Evolutionary conservation across 352 stramenopile species (phyloP).

Genomic region (Pythium inflatum): DNA sequence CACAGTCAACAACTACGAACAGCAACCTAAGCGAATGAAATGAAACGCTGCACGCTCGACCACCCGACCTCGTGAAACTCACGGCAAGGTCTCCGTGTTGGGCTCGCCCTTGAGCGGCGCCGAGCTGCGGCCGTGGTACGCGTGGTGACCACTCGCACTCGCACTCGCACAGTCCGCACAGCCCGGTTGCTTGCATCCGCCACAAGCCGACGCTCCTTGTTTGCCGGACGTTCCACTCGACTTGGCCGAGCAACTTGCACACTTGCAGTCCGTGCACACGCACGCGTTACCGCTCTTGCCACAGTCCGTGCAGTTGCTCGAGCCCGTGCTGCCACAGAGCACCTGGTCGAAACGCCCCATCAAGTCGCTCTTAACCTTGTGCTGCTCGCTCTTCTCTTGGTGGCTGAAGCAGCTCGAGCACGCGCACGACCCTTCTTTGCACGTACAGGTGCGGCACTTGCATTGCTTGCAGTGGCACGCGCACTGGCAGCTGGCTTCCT

Average conservation of each 20-base stretch:
- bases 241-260: slow-evolving; percentile 36
- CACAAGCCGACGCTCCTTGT: slow-evolving; percentile 1
- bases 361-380: slow-evolving; percentile 5
- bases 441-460: slow-evolving; percentile 30
- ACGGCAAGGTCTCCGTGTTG: slow-evolving; percentile 23
- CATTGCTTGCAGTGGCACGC: slow-evolving; percentile 43
- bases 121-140: slow-evolving; percentile 25
- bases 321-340: slow-evolving; percentile 6
- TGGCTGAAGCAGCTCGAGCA: slow-evolving; percentile 40
- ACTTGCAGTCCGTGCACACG: slow-evolving; percentile 43
- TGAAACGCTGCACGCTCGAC: too few relatives aligned
- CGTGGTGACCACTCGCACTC: background rate
- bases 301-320: slow-evolving; percentile 27
- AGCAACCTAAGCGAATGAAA: too few relatives aligned
- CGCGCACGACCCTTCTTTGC: slow-evolving; percentile 31
- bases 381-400: slow-evolving; percentile 4
- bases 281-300: slow-evolving; percentile 31
- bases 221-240: background rate
- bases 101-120: slow-evolving; percentile 27
- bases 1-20: too few relatives aligned
- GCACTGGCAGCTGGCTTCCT: slow-evolving; percentile 35
- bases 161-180: slow-evolving; percentile 8
- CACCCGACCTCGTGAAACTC: too few relatives aligned
- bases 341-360: slow-evolving; percentile 28
- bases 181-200: slow-evolving; percentile 7